Base-by-base conservation (phyloP, 208 protist species). In the Leishmania amazonensis region DNA sequence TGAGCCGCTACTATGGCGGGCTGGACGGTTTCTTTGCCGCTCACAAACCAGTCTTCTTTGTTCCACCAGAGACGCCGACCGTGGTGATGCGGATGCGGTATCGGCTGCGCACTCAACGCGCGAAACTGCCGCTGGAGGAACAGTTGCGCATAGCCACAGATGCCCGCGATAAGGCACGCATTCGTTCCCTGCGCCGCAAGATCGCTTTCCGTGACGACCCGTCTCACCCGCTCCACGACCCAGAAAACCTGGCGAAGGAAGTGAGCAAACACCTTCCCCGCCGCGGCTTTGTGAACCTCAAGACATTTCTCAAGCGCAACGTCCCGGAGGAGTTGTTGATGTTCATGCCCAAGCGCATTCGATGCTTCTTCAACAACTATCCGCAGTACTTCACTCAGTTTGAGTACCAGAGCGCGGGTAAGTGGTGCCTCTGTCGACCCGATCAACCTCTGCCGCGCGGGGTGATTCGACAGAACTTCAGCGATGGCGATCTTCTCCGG, bases 381-480 rank as follows among this genome's bases (percentile, higher is more conserved):
- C 95, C 95, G 53, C 92, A 97, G 86, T 96, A 94, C 80, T 98
- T 97, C 76, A 86, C 88, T 47, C 85, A 91, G 58, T 98, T 96
- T 75, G 95, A 98, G 87, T 94, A 94, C 79, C 90, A 95, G 78
- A 67, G 88, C 51, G 81, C 94, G 2, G 89, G 89, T 11, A 83
- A 60, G 65, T 98, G 93, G 94, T 94, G 90, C 73, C 17, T 98
- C 31, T 88, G 87, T 71, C 83, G 90, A 24, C 93, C 94, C 24
- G 94, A 92, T 51, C 87, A 93, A 62, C 93, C 92, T 11, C 87
- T 97, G 24, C 95, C 95, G 6, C 88, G 91, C 45, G 95, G 95
- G 35, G 93, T 97, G 31, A 91, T 98, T 74, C 81, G 90, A n/a
- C 83, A 90, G 64, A 83, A 90, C 28, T 98, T 97, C 86, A 89